Base-by-base conservation (phyloP, 352 stramenopile species). In the Globisporangium lucens region DNA sequence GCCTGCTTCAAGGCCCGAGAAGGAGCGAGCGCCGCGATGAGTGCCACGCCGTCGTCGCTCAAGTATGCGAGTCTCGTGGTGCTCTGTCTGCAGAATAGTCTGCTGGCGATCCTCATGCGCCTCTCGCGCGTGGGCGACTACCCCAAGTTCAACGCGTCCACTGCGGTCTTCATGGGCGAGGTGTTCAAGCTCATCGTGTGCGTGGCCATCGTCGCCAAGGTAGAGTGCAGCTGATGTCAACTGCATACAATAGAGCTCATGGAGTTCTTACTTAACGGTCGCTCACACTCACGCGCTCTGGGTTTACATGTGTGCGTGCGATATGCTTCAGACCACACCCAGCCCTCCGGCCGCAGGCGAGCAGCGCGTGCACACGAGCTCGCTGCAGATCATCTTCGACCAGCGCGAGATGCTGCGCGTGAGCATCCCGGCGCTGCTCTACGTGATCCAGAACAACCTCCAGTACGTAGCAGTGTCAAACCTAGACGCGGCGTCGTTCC, bases 361-460 rank as follows among this genome's bases (percentile, higher is more conserved):
- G 30, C 29, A 57, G 55, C 63, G 68, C 57, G 66, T 66, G 38
- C 66, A 68, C 56, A 24, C 58, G 9, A 67, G 52, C 27, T 70
- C 74, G 53, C 56, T 73, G 38, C 22, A 61, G 27, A 74, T 75
- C 22, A 89, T 94, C 65, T 85, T 89, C n/a, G 83, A 89, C 61
- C 58, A 60, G 35, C 66, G 71, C 20, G 85, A 94, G 63, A 66
- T 94, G 68, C 74, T 92, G 63, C 83, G 85, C 53, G 75, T 94
- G 71, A 90, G 82, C 72, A 77, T 94, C 9, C 85, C 85, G 15
- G 85, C 85, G 47, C 69, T 91, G 69, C 78, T 95, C 17, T 95
- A 95, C 66, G 82, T 93, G 20, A 74, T 93, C 47, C 87, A 93
- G 67, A 95, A 95, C 80, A 95, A 93, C 59, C 67, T 95, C 43